Percentiles rank a stretch among this genome's conserved stretches.
These are phyloP conservation scores for Lasiodiplodia sp. DNA, from an alignment of 2,329 filamentous ascomycete species.

Conservation along the genomic window DNA sequence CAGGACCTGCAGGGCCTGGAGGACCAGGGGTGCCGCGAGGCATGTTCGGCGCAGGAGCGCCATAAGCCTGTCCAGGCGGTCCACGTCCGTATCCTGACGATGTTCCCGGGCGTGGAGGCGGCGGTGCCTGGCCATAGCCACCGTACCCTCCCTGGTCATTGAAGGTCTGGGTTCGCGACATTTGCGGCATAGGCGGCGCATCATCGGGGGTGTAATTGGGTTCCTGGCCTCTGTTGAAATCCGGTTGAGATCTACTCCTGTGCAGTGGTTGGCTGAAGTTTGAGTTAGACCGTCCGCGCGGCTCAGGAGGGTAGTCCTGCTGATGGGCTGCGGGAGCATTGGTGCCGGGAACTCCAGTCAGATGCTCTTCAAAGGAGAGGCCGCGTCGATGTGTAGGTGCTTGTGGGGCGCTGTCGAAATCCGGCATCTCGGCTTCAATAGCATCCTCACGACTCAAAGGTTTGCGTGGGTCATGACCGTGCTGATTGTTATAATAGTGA, in stretches of 20 bases:
- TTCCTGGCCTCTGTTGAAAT: conserved; percentile 54
- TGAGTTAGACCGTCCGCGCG: conserved; percentile 14
- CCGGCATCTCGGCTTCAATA: conserved; percentile 66
- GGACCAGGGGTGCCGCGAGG: conserved; percentile 31
- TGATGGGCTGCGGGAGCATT: conserved; percentile 30
- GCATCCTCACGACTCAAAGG: conserved; percentile 46
- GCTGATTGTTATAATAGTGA: conserved; percentile 48
- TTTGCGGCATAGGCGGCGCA: conserved; percentile 55
- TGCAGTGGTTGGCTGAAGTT: conserved; percentile 51
- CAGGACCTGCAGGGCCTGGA: conserved; percentile 33
- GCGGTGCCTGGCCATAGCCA: conserved; percentile 39
- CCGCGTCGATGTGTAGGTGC: conserved; percentile 34
- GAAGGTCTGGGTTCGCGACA: conserved; percentile 58
- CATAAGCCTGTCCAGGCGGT: conserved; percentile 27
- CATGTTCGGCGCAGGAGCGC: conserved; percentile 3
- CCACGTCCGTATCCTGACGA: conserved; percentile 21
- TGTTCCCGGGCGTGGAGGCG: conserved; percentile 3
- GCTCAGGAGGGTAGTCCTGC: conserved; percentile 24
- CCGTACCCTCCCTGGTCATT: conserved; percentile 32
- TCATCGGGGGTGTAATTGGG: conserved; percentile 68
- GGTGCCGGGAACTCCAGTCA: conserved; percentile 27
- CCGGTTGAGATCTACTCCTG: conserved; percentile 71
- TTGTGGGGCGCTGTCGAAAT: conserved; percentile 59
- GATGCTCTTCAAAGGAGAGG: conserved; percentile 34
- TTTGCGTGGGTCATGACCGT: conserved; percentile 29